Evolutionary conservation across 805 yeast genomes (phyloP), one percentile per base, ranked within the genome.

Genomic region (Candida cerambycidarum): DNA sequence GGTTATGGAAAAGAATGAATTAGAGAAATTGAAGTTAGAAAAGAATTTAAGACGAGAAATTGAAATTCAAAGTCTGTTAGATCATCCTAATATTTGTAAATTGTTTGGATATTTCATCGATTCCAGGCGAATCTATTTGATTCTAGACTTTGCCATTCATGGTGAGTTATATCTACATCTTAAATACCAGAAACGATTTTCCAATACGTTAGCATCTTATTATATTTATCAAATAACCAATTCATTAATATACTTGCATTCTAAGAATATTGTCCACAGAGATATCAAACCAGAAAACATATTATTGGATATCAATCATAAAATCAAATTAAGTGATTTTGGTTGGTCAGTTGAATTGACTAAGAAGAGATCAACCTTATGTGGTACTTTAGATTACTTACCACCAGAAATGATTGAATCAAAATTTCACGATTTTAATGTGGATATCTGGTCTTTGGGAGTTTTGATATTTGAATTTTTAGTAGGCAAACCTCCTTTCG

Each of bases 211-310:
- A 8, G 95, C 97, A 1, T 82, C 93, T 1, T 75, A 80, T 56
- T 92, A 86, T 62, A 81, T 89, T 5, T 81, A 69, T 49, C 98
- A 93, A 59, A 85, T 89, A 62, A 84, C 96, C 0, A 74, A 76
- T 31, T 97, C 96, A 0, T 73, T 92, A 36, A 63, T 71, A 8
- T 87, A 89, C 56, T 68, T 93, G 50, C 98, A 92, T 62, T 67
- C 76, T 27, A 86, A 83, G 54, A 80, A 83, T 50, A 81, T 93
- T 33, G 85, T 92, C 19, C 99, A 92, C 58, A 75, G 98, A 46
- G 99, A 92, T 58, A 79, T 92, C 50, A 92, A 92, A 62, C 98
- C 98, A 0, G 98, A 93, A 59, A 92, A 92, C 55, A 85, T 92
- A 38, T 65, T 92, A 32, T 67, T 92, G 9, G 88, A 89, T 5